A percentile compares a stretch with the other conserved stretches of the same genome.
Conservation (phyloP, 371 early-diverging fungal genomes). For the Chytridiales sp. region DNA sequence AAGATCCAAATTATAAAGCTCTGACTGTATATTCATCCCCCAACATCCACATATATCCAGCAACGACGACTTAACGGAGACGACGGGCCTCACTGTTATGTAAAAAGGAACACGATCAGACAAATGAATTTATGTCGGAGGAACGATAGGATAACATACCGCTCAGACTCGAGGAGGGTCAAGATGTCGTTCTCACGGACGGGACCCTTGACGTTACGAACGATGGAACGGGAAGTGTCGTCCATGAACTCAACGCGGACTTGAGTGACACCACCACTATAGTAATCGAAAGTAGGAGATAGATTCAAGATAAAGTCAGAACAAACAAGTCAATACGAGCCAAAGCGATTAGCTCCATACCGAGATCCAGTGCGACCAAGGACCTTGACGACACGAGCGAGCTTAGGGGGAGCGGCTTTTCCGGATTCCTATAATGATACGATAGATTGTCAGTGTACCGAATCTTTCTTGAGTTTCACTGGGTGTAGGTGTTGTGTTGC, state of each 20-base stretch:
- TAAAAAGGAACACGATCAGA: not conserved
- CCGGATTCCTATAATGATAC: constrained; percentile 34
- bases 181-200: constrained; percentile 94
- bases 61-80: constrained; percentile 81
- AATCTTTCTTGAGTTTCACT: too few species aligned
- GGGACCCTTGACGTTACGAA: constrained; percentile 99
- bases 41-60: too few species aligned
- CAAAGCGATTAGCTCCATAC: constrained; percentile 32
- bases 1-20: too few species aligned
- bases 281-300: constrained; percentile 5
- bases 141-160: constrained; percentile 36
- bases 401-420: constrained; percentile 80
- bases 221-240: constrained; percentile 91
- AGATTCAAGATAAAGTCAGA: not conserved
- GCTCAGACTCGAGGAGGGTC: constrained; percentile 97
- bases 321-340: not conserved
- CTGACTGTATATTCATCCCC: too few species aligned
- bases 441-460: too few species aligned
- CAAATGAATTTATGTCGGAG: not conserved
- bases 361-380: constrained; percentile 99
- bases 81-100: constrained; percentile 84
- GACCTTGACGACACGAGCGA: constrained; percentile 93
- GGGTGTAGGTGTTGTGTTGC: too few species aligned
- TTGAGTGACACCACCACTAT: constrained; percentile 86
- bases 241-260: constrained; percentile 98